Percentiles rank a stretch among this genome's conserved stretches.
Evolutionary conservation across 345 rosid genomes (phyloP).

Genomic region (Gossypium thurberi): DNA sequence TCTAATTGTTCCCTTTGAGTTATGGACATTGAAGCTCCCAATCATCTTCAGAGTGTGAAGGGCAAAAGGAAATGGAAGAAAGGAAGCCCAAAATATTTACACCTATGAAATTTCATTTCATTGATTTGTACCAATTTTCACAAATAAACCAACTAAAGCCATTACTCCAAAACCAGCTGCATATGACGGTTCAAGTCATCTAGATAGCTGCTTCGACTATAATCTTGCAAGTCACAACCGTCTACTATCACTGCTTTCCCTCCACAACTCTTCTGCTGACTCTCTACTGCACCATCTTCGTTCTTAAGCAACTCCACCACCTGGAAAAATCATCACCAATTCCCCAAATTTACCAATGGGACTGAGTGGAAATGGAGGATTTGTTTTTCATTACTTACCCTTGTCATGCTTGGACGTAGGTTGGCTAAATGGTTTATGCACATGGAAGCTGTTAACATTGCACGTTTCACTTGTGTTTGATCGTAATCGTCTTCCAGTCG

Average conservation of each 20-base stretch:
- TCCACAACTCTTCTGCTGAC: constrained; percentile 29
- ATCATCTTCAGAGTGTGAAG: not conserved
- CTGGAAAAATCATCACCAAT: constrained; percentile 23
- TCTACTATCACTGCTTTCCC: constrained; percentile 42
- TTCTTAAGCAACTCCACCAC: constrained; percentile 58
- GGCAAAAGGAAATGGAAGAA: not conserved
- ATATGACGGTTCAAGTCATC: constrained; percentile 70
- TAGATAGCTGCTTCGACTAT: constrained; percentile 58
- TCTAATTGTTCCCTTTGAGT: not conserved
- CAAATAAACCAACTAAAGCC: not conserved
- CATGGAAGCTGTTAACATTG: constrained; percentile 57
- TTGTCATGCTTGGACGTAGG: constrained; percentile 73
- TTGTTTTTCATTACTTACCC: constrained; percentile 30
- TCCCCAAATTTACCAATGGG: not conserved
- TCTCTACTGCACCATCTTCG: constrained; percentile 34
- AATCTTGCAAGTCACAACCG: constrained; percentile 63
- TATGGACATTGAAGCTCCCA: not conserved
- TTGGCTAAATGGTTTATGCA: constrained; percentile 63
- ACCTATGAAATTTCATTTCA: not conserved
- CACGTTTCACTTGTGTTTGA: constrained; percentile 51
- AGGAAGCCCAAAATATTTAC: too few species aligned
- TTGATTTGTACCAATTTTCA: not conserved
- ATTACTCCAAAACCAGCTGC: constrained; percentile 72
- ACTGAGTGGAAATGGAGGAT: not conserved
- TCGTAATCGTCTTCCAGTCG: constrained; percentile 48